Conservation (phyloP, 140 eudicot species). For the Senecio squalidus region DNA sequence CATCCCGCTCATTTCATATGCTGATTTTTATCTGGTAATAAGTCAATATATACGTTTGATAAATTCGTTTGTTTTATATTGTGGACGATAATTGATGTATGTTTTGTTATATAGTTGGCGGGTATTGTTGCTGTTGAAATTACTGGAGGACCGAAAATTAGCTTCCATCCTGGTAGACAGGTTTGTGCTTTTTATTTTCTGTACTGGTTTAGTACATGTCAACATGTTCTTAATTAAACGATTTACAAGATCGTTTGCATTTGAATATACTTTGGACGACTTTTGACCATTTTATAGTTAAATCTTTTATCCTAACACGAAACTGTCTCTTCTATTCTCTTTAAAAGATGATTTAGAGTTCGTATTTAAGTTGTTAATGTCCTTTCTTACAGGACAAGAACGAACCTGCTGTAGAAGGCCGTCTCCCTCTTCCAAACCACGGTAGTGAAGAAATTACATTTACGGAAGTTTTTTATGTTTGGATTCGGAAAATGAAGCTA, state of each 20-base stretch:
- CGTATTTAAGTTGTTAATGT: background rate
- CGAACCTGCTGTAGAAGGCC: conserved; percentile 73
- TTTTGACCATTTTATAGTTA: too few species aligned
- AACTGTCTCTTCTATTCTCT: too few species aligned
- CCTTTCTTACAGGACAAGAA: conserved; percentile 41
- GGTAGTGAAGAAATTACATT: conserved; percentile 32
- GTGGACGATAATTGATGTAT: background rate
- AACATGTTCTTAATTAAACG: too few species aligned
- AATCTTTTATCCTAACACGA: too few species aligned
- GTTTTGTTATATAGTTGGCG: conserved; percentile 55
- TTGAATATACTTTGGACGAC: too few species aligned
- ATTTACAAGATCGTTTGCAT: too few species aligned
- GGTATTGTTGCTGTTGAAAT: conserved; percentile 87
- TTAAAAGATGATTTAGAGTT: too few species aligned
- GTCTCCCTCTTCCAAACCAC: conserved; percentile 77
- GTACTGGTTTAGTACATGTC: too few species aligned
- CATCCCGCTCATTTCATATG: conserved; percentile 61
- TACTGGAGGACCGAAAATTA: conserved; percentile 84
- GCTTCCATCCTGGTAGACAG: conserved; percentile 86
- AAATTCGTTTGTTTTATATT: background rate
- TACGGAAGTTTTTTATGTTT: background rate
- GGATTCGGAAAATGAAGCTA: background rate
- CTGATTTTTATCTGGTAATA: conserved; percentile 62
- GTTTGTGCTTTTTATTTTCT: conserved; percentile 24
- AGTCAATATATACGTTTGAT: background rate